Base-by-base conservation (phyloP, 2,329 filamentous ascomycete genomes). In the Pseudofabraea citricarpa region DNA sequence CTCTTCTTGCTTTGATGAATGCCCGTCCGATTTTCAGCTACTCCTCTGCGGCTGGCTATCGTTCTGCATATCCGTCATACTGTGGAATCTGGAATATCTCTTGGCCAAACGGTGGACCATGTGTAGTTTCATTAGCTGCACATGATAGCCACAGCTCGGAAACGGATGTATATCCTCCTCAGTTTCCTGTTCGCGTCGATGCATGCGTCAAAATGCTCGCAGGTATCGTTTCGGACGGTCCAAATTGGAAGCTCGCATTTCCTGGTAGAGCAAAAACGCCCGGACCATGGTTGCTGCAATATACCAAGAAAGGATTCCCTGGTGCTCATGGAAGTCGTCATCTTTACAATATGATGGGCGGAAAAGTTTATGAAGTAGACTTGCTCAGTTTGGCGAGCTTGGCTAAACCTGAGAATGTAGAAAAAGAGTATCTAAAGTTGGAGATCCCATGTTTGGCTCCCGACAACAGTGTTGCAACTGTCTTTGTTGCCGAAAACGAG, bases 301-400 rank as follows among this genome's bases (percentile, higher is more conserved):
- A 49, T 24, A 35, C 36, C 10, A 43, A 41, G 23, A 58, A 54
- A 37, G 60, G 60, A 5, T 63, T 60, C 47, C 53, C 56, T 15
- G 57, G 54, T 22, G 58, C 59, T 1, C 59, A 62, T 40, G 54
- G 55, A 31, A 56, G 52, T 32, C 53, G 59, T 0, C 59, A 63
- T 41, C 40, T 63, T 18, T 62, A 56, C 44, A 63, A 61, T 46
- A 61, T 63, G 59, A 44, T 57, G 42, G 58, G 59, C 21, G 58
- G 59, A 13, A 52, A 54, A 20, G 56, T 58, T 4, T 59, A 51
- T 40, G 54, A 63, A 36, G 57, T 64, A n/a, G 62, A 64, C 33
- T 60, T 54, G 35, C 39, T 64, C n/a, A 43, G 44, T 36, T 43
- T 54, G 16, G 18, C 41, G 15, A 20, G 20, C 2, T 37, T 7